Percentiles rank a stretch among this genome's conserved stretches.
Conservation (phyloP, 176 grass and related monocot genomes). For the sorghum (Sorghum bicolor) region DNA sequence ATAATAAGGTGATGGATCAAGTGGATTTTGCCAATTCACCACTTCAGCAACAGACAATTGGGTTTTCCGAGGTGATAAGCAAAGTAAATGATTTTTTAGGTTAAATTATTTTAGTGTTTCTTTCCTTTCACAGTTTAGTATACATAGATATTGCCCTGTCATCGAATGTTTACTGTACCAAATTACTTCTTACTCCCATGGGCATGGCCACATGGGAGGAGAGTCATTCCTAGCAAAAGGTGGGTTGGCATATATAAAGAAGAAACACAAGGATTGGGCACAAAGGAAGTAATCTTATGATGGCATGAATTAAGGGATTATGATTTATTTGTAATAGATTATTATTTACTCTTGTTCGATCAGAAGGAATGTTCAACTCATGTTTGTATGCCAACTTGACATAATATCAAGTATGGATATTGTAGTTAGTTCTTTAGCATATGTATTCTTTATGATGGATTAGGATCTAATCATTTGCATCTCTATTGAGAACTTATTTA, state of each 20-base stretch:
- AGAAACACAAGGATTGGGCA: neutral
- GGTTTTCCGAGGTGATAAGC: neutral
- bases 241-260: neutral
- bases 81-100: constrained; percentile 7
- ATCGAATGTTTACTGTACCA: constrained; percentile 1
- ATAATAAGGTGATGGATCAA: constrained; percentile 14
- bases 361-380: neutral
- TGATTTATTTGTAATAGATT: neutral
- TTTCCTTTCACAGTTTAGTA: neutral
- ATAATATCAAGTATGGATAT: constrained; percentile 3
- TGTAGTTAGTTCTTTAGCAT: neutral
- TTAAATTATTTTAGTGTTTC: neutral
- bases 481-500: constrained; percentile 13
- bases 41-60: constrained; percentile 21
- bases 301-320: neutral
- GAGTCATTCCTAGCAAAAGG: neutral
- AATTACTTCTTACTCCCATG: constrained; percentile 9
- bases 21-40: neutral
- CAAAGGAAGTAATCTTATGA: neutral
- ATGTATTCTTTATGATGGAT: neutral
- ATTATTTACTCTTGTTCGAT: neutral
- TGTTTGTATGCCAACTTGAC: neutral
- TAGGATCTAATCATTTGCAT: neutral
- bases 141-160: neutral
- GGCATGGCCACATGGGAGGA: neutral